Evolutionary conservation across 176 grass and related monocot genomes (phyloP).

Genomic region (Cenchrus fungigraminus): DNA sequence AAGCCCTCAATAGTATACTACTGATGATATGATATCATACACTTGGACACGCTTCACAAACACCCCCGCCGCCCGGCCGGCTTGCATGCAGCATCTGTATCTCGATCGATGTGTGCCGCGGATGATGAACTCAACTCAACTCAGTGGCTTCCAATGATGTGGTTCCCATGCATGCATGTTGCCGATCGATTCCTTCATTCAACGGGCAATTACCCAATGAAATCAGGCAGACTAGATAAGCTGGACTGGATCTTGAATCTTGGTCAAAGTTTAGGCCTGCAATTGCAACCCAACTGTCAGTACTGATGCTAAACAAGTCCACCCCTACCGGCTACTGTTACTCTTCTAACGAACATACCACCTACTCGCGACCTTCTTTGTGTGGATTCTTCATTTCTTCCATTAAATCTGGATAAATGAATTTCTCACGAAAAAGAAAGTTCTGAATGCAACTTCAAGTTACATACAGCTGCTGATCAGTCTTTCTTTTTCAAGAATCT

Average conservation of each 20-base stretch:
- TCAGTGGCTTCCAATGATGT: background rate
- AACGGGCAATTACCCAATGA: background rate
- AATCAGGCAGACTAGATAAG: background rate
- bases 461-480: background rate
- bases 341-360: background rate
- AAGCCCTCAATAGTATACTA: background rate
- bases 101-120: background rate
- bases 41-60: conserved; percentile 27
- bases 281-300: conserved; percentile 22
- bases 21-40: conserved; percentile 25
- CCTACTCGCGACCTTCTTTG: background rate
- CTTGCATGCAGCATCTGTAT: background rate
- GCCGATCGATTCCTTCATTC: background rate
- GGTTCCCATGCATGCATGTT: background rate
- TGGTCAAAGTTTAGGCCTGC: conserved; percentile 34
- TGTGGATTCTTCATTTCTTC: background rate
- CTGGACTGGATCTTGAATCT: conserved; percentile 25
- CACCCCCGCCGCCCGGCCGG: background rate
- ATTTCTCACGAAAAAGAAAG: background rate
- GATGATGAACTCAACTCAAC: background rate
- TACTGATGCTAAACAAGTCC: background rate
- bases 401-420: background rate
- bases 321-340: background rate
- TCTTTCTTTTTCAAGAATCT: background rate
- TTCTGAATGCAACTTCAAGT: background rate